phyloP scores from a whole-genome alignment of 164 flowering plant genomes.

The Aristolochia californica region DNA sequence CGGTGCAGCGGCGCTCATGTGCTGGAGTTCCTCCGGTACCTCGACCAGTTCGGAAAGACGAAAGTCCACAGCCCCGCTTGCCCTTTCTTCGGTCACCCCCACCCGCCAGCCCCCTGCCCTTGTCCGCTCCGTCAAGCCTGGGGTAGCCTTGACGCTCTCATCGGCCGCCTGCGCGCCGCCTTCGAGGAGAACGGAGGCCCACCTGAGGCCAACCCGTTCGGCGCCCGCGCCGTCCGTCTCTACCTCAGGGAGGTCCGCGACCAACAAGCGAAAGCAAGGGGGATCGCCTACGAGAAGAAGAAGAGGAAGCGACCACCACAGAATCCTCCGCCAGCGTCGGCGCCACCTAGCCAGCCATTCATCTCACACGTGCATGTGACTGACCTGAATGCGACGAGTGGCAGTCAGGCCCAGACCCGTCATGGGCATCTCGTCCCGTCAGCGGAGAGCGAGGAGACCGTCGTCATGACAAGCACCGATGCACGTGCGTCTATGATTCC shows the following conservation, averaged over 20 bases:
- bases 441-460: too few species aligned
- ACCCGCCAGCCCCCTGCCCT: constrained; percentile 58
- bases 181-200: constrained; percentile 68
- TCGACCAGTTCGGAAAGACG: constrained; percentile 72
- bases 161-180: constrained; percentile 69
- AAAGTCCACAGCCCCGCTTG: constrained; percentile 48
- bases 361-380: too few species aligned
- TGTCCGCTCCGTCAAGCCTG: constrained; percentile 70
- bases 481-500: too few species aligned
- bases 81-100: constrained; percentile 59
- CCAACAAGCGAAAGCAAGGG: constrained; percentile 53
- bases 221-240: constrained; percentile 54
- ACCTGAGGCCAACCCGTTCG: constrained; percentile 65
- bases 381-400: too few species aligned
- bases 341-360: neutral
- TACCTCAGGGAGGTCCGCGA: constrained; percentile 58
- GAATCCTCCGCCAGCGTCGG: constrained; percentile 6
- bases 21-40: constrained; percentile 54
- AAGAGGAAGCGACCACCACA: constrained; percentile 32
- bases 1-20: constrained; percentile 71
- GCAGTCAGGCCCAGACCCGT: too few species aligned
- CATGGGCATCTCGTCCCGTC: too few species aligned
- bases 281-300: constrained; percentile 73
- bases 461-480: too few species aligned
- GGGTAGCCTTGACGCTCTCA: constrained; percentile 68